phyloP scores from a whole-genome alignment of 1,284 basidiomycete genomes.

The Heterobasidion occidentale region DNA sequence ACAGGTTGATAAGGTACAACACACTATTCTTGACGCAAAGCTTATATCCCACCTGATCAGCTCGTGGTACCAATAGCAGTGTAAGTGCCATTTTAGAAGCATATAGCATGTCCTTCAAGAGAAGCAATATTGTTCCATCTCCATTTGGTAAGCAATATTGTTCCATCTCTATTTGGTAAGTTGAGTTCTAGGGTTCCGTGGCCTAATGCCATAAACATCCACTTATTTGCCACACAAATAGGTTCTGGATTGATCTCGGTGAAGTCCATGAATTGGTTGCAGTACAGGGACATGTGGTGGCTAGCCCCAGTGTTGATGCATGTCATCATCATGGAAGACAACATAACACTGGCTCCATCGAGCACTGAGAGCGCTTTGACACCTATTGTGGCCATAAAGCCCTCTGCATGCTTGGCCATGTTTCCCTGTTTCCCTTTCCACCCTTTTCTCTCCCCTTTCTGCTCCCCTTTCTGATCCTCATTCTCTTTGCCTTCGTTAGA shows the following conservation, averaged over 20 bases:
- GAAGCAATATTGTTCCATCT: background rate
- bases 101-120: constrained; percentile 19
- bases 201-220: background rate
- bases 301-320: background rate
- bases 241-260: background rate
- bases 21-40: constrained; percentile 14
- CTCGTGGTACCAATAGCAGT: constrained; percentile 22
- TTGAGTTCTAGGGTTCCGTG: background rate
- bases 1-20: constrained; percentile 15
- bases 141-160: background rate
- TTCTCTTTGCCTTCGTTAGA: background rate
- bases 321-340: background rate
- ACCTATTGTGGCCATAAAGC: background rate
- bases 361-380: background rate
- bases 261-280: background rate
- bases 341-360: background rate
- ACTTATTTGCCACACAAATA: background rate
- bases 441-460: background rate
- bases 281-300: constrained; percentile 1
- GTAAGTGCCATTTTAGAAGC: constrained; percentile 25
- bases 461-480: background rate
- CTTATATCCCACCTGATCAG: constrained; percentile 18
- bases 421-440: background rate
- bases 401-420: background rate
- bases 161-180: too few relatives aligned